A percentile compares a stretch with the other conserved stretches of the same genome.
These are phyloP conservation scores for Syzygium oleosum DNA, from an alignment of 345 rosid species.

Conservation along the genomic window DNA sequence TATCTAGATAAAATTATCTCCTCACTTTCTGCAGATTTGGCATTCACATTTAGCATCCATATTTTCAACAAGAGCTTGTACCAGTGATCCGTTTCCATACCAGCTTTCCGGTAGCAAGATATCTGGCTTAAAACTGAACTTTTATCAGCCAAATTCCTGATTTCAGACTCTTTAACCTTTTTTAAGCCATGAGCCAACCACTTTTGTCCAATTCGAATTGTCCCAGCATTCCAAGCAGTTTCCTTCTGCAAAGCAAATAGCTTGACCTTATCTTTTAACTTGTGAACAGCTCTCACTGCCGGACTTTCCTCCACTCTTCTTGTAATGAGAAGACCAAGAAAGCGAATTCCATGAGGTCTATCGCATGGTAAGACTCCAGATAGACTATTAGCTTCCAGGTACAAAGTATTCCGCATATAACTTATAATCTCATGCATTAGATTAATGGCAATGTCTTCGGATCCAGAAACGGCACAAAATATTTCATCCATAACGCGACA, in stretches of 20 bases:
- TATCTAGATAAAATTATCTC: constrained; percentile 59
- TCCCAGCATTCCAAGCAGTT: constrained; percentile 75
- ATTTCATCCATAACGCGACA: constrained; percentile 87
- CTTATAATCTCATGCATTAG: constrained; percentile 44
- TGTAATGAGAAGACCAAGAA: constrained; percentile 55
- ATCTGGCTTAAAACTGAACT: constrained; percentile 59
- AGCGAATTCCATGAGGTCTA: constrained; percentile 46
- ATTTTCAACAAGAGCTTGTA: constrained; percentile 56
- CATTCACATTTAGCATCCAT: constrained; percentile 65
- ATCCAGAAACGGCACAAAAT: constrained; percentile 64
- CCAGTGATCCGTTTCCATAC: constrained; percentile 97
- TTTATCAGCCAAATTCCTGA: constrained; percentile 59
- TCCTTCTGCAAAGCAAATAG: constrained; percentile 64
- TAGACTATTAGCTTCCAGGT: constrained; percentile 40
- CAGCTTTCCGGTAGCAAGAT: constrained; percentile 64
- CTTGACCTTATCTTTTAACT: constrained; percentile 73
- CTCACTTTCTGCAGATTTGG: constrained; percentile 41
- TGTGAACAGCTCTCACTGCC: constrained; percentile 66
- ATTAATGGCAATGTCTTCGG: constrained; percentile 42
- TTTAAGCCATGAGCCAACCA: constrained; percentile 87
- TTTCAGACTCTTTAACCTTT: constrained; percentile 92
- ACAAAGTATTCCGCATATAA: constrained; percentile 40
- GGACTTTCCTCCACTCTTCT: constrained; percentile 53
- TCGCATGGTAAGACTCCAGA: constrained; percentile 32
- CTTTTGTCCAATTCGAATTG: constrained; percentile 72